Conservation (phyloP, 306 rosid genomes). For the Prosopis cineraria region DNA sequence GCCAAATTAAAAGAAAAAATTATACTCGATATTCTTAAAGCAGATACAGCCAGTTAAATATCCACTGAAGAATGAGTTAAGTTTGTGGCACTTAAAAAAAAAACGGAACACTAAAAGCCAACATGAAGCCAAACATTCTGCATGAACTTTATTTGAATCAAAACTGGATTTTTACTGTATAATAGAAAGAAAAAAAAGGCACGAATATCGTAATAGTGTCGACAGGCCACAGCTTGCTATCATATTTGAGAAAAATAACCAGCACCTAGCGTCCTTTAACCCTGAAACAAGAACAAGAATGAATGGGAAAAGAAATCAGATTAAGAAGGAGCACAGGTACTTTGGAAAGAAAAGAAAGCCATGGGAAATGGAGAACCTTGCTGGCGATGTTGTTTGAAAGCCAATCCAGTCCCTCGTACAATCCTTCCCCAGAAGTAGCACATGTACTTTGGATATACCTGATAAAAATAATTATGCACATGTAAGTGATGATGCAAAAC, state of each 20-base stretch:
- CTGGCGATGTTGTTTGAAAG: conserved; percentile 68
- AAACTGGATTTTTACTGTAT: conserved; percentile 25
- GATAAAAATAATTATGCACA: conserved; percentile 20
- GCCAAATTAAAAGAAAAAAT: neutral
- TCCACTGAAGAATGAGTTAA: neutral
- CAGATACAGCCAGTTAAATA: neutral
- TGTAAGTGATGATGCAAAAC: neutral
- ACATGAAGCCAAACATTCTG: conserved; percentile 2
- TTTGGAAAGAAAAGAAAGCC: neutral
- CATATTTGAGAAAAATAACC: conserved; percentile 6
- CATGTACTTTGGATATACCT: conserved; percentile 80
- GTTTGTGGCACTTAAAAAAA: neutral
- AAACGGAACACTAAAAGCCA: neutral
- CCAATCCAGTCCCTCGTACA: conserved; percentile 78
- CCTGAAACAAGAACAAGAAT: conserved; percentile 25
- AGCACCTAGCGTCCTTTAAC: conserved; percentile 24
- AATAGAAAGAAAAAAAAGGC: neutral
- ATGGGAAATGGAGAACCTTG: conserved; percentile 40
- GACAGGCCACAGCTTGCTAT: conserved; percentile 20
- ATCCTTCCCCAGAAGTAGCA: conserved; percentile 80
- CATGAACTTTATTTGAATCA: conserved; percentile 6
- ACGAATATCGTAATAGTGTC: conserved; percentile 15
- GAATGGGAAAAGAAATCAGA: neutral
- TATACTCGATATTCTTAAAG: neutral
- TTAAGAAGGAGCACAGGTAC: neutral